Conservation (phyloP, 345 rosid species). For the Camelina sativa region DNA sequence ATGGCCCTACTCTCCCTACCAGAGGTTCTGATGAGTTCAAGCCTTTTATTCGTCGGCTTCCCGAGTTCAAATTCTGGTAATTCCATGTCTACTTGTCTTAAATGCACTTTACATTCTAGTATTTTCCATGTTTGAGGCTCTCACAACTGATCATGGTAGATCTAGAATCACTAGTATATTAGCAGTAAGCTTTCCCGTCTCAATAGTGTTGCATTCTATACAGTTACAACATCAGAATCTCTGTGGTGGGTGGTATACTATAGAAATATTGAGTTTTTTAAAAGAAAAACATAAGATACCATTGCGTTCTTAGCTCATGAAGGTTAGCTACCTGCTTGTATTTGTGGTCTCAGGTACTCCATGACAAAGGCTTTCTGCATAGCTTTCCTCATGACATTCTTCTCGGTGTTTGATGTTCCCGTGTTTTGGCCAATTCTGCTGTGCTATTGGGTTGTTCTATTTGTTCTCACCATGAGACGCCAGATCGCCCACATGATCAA, state of each 20-base stretch:
- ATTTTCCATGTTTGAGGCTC: background rate
- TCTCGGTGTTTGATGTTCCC: constrained; percentile 74
- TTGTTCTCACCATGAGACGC: constrained; percentile 76
- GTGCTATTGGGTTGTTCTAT: constrained; percentile 70
- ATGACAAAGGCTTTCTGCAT: constrained; percentile 71
- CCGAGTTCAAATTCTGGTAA: constrained; percentile 97
- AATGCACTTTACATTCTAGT: background rate
- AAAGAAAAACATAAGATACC: background rate
- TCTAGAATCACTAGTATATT: background rate
- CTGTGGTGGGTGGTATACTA: background rate
- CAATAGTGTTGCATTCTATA: constrained; percentile 4
- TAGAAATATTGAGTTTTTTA: background rate
- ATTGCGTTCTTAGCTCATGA: background rate
- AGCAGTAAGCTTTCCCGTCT: background rate
- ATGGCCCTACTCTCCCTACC: constrained; percentile 87
- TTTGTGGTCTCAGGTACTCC: constrained; percentile 60
- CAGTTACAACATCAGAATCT: constrained; percentile 5
- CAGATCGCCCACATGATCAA: constrained; percentile 77
- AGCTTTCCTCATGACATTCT: constrained; percentile 72
- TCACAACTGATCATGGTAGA: constrained; percentile 25
- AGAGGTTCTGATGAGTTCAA: constrained; percentile 97
- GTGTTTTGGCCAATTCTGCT: constrained; percentile 83
- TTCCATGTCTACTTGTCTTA: background rate
- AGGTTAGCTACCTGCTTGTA: constrained; percentile 10
- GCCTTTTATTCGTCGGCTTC: constrained; percentile 94